These are phyloP conservation scores for Cutaneotrichosporon cyanovorans DNA, from an alignment of 1,284 basidiomycete species.

Conservation along the genomic window DNA sequence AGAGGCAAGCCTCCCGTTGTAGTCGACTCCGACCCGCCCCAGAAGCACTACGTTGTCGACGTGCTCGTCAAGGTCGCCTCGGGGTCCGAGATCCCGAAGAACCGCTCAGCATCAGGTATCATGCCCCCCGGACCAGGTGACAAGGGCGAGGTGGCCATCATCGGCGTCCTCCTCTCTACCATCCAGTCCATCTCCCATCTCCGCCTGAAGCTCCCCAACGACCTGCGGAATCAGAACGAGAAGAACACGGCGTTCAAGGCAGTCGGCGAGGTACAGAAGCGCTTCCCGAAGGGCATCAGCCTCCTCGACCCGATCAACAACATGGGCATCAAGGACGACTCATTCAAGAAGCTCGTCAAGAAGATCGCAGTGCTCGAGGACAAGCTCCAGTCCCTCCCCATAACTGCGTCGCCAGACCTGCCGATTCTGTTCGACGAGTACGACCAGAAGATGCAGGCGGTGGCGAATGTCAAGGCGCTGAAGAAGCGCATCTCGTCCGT, in stretches of 20 bases:
- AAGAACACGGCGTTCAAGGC: slow-evolving; percentile 83
- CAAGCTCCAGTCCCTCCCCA: slow-evolving; percentile 64
- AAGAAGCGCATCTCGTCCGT: slow-evolving; percentile 82
- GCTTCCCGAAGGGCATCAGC: slow-evolving; percentile 80
- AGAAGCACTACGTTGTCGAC: slow-evolving; percentile 88
- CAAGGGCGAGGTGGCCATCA: slow-evolving; percentile 74
- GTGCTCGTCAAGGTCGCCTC: slow-evolving; percentile 78
- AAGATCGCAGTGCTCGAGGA: slow-evolving; percentile 85
- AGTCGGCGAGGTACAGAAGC: slow-evolving; percentile 76
- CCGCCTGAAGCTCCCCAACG: slow-evolving; percentile 82
- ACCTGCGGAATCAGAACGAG: slow-evolving; percentile 66
- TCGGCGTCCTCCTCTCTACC: slow-evolving; percentile 82
- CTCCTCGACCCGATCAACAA: slow-evolving; percentile 88
- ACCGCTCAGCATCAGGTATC: slow-evolving; percentile 57
- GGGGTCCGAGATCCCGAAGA: slow-evolving; percentile 59
- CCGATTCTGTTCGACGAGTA: slow-evolving; percentile 74
- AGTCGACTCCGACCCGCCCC: slow-evolving; percentile 59
- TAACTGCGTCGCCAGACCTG: slow-evolving; percentile 67
- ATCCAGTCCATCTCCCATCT: slow-evolving; percentile 80
- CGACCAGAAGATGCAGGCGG: slow-evolving; percentile 64
- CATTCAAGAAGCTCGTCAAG: slow-evolving; percentile 80
- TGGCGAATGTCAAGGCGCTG: slow-evolving; percentile 63
- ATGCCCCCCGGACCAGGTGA: slow-evolving; percentile 62
- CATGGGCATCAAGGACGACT: slow-evolving; percentile 93
- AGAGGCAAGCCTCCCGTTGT: slow-evolving; percentile 44